Evolutionary conservation across 1,139 yeast species (phyloP).

Genomic region (Kodamaea derodonti): DNA sequence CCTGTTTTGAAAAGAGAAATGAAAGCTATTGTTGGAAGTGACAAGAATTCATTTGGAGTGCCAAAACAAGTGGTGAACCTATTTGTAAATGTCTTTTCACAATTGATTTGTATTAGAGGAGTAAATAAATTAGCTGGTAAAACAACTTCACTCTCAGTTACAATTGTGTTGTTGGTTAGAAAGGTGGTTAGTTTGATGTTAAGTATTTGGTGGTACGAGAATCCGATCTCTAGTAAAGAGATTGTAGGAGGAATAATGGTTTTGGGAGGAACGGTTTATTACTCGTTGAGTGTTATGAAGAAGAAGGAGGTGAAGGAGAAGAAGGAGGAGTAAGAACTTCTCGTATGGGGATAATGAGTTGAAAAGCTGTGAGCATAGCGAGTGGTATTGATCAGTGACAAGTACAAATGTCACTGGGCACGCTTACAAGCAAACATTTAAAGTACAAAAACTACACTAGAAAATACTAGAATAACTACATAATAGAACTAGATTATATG

Average conservation of each 20-base stretch:
- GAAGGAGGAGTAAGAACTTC: conserved; percentile 1
- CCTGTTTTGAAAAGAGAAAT: conserved; percentile 16
- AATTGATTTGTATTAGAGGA: conserved; percentile 62
- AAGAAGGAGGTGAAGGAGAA: conserved; percentile 3
- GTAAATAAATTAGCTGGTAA: conserved; percentile 59
- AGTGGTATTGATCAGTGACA: no score
- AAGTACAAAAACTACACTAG: no score
- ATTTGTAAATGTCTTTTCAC: conserved; percentile 51
- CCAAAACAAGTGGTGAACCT: conserved; percentile 22
- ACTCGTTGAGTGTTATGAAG: conserved; percentile 17
- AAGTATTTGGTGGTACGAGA: conserved; percentile 49
- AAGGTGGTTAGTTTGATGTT: conserved; percentile 57
- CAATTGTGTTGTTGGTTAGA: conserved; percentile 55
- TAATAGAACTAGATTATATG: no score
- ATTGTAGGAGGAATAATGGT: conserved; percentile 49
- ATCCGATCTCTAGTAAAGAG: conserved; percentile 33
- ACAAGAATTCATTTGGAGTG: conserved; percentile 4
- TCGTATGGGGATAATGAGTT: no score
- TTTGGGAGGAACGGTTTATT: conserved; percentile 51
- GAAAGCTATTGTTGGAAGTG: conserved; percentile 3
- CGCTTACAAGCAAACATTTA: no score
- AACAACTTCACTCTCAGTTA: conserved; percentile 57
- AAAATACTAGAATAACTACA: no score
- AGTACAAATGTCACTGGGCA: no score
- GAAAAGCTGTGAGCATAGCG: no score